Evolutionary conservation across 768 basidiomycete genomes (phyloP), one percentile per base, ranked within the genome.

Genomic region (Phylloporus rhodoxanthus): DNA sequence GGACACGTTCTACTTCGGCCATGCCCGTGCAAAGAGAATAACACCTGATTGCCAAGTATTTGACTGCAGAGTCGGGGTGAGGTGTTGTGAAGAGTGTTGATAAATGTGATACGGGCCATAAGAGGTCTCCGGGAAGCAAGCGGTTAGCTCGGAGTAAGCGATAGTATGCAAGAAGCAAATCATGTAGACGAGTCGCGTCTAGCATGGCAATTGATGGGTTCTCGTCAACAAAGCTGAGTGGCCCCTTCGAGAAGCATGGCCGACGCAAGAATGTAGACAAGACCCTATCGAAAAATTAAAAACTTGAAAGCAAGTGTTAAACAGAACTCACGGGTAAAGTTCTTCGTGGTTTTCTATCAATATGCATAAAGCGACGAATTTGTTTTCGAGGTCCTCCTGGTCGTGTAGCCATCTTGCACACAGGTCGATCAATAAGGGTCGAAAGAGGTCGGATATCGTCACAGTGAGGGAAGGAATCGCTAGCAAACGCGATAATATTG

Each of bases 361-460:
- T 50, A 78, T 66, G 57, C 76, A 81, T n/a, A 87, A 68, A 3
- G 84, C 82, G 41, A 75, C 69, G 41, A 83, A 67, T 57, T 78
- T 75, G 33, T 78, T 75, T 47, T 80, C 75, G 20, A 71, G 57
- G 51, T 74, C 68, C 36, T 75, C 67, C 32, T 72, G 58, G 17
- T 73, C 69, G n/a, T 84, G 71, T 36, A 94, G 62, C 91, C 91
- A 96, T 59, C 87, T 69, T 4, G 87, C 87, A 59, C 84, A 84
- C 21, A 98, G 69, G 65, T 95, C 88, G 23, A 86, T 58, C 33
- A 91, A 65, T 45, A 97, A 67, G 4, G 94, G 93, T 53, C 86
- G 72, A 68, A 87, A 97, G 10, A 77, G 54, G 6, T 70, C 72
- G 17, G 86, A 80, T 51, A 97, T 73, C 11, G 71, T 59, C 26